These are phyloP conservation scores for Xylaria curta DNA, from an alignment of 495 filamentous ascomycete species.

Conservation along the genomic window DNA sequence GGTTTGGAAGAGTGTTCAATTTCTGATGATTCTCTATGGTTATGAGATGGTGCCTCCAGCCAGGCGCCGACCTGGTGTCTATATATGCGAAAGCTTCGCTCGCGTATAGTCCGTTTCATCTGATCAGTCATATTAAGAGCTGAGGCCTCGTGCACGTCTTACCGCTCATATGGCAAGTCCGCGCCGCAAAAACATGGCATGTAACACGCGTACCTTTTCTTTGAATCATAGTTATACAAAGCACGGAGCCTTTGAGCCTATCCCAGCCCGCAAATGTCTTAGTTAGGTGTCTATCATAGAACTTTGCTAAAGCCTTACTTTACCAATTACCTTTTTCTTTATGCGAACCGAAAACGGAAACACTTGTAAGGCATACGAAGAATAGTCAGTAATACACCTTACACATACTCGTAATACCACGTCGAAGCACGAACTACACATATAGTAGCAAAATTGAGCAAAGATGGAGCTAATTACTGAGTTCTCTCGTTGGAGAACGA, in stretches of 20 bases:
- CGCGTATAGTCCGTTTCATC: too few species aligned
- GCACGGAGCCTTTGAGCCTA: background rate
- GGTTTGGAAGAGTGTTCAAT: too few species aligned
- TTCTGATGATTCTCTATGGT: too few species aligned
- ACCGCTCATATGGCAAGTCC: too few species aligned
- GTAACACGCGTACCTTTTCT: too few species aligned
- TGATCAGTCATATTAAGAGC: too few species aligned
- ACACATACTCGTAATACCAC: background rate
- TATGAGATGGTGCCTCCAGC: too few species aligned
- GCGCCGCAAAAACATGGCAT: too few species aligned
- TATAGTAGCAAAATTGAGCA: background rate
- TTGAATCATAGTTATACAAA: background rate
- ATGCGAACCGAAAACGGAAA: slow-evolving; percentile 2
- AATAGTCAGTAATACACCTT: background rate
- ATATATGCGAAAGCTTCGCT: too few species aligned
- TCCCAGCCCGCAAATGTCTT: background rate
- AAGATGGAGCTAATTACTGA: background rate
- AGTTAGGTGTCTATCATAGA: background rate
- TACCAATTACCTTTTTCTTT: background rate
- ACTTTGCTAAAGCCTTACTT: background rate
- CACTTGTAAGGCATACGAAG: background rate
- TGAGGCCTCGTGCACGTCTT: too few species aligned
- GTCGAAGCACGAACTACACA: background rate
- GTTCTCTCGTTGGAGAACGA: background rate
- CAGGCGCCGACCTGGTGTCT: too few species aligned